A percentile compares a stretch with the other conserved stretches of the same genome.
Conservation (phyloP, 2,329 filamentous ascomycete genomes). For the Aspergillus ibericus region DNA sequence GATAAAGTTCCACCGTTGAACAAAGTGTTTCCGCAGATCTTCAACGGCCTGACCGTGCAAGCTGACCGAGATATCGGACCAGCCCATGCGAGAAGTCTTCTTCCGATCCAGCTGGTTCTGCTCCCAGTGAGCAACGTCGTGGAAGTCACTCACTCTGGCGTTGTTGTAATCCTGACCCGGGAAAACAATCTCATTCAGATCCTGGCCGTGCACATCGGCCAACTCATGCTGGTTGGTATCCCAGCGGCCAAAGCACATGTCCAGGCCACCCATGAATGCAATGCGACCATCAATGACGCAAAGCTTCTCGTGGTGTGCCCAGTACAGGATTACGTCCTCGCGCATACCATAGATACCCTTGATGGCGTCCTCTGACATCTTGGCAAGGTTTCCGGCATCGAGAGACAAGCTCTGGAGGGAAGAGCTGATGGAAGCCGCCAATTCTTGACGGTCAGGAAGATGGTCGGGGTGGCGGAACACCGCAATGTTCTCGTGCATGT, state of each 20-base stretch:
- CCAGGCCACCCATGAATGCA: conserved; percentile 89
- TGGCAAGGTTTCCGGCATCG: conserved; percentile 57
- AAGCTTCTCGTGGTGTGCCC: conserved; percentile 93
- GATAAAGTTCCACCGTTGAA: conserved; percentile 89
- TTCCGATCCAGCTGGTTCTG: conserved; percentile 84
- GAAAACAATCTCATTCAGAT: conserved; percentile 75
- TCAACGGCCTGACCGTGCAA: conserved; percentile 72
- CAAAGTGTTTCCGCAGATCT: conserved; percentile 75
- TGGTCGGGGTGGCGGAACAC: conserved; percentile 93
- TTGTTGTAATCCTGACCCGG: conserved; percentile 95
- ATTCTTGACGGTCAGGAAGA: conserved; percentile 67
- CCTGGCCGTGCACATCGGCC: conserved; percentile 75
- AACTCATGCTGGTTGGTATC: conserved; percentile 86
- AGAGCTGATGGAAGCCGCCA: conserved; percentile 59
- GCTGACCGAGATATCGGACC: conserved; percentile 82
- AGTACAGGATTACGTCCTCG: conserved; percentile 80
- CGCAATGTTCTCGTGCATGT: conserved; percentile 76
- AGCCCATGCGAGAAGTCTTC: conserved; percentile 82
- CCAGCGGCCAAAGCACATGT: conserved; percentile 85
- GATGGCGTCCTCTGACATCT: conserved; percentile 69
- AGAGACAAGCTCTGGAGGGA: conserved; percentile 58
- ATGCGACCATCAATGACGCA: conserved; percentile 75
- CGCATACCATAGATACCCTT: conserved; percentile 79
- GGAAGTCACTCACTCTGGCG: conserved; percentile 77
- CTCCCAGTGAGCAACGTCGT: conserved; percentile 74